Conservation (phyloP, 345 rosid species). For the Lagerstroemia speciosa region DNA sequence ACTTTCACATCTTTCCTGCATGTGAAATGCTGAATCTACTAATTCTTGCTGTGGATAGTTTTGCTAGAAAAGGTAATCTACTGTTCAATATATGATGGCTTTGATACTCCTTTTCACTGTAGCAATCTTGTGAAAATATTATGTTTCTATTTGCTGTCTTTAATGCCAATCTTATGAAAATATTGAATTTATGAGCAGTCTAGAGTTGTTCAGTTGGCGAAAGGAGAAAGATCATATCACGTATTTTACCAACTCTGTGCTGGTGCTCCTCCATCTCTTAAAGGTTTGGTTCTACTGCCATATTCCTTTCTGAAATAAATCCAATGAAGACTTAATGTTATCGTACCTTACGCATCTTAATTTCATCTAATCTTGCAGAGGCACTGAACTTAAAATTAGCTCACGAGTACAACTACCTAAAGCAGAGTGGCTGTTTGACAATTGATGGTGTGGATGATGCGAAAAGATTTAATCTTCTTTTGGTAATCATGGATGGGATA, state of each 20-base stretch:
- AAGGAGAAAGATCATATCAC: conserved; percentile 90
- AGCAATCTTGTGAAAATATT: not conserved
- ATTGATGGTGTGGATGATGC: conserved; percentile 74
- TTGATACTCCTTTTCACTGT: not conserved
- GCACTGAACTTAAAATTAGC: conserved; percentile 68
- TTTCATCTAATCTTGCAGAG: conserved; percentile 39
- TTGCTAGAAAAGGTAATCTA: conserved; percentile 82
- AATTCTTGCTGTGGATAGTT: conserved; percentile 29
- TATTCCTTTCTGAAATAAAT: not conserved
- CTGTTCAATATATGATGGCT: not conserved
- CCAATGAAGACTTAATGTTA: conserved; percentile 2
- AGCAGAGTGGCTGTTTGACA: conserved; percentile 73
- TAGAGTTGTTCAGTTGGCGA: conserved; percentile 78
- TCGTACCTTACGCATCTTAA: not conserved
- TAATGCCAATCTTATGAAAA: conserved; percentile 22
- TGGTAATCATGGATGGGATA: conserved; percentile 35
- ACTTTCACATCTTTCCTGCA: conserved; percentile 5
- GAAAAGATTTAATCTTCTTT: conserved; percentile 48
- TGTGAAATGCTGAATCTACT: conserved; percentile 11
- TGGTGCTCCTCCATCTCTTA: conserved; percentile 74
- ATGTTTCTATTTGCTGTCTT: conserved; percentile 9
- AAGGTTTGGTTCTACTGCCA: conserved; percentile 38
- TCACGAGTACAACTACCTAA: conserved; percentile 70
- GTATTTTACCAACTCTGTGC: conserved; percentile 90
- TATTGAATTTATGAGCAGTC: conserved; percentile 47